Evolutionary conservation across 2,329 filamentous ascomycete species (phyloP).

Genomic region (Penicillium sp.): DNA sequence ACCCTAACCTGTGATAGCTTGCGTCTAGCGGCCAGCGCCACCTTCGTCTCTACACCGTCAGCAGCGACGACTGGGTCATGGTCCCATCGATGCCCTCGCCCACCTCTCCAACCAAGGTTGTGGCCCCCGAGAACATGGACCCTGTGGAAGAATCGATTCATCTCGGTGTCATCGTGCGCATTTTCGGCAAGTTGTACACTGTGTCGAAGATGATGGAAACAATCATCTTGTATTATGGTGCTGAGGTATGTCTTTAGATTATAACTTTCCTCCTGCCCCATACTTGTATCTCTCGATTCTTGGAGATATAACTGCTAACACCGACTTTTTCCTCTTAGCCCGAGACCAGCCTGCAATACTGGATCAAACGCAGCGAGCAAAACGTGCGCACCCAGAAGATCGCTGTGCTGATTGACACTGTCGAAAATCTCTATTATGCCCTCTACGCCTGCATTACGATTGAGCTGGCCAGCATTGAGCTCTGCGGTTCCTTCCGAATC

Average conservation of each 20-base stretch:
- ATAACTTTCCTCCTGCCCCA: background rate
- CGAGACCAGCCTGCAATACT: conserved; percentile 30
- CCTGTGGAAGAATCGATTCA: conserved; percentile 25
- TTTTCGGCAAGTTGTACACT: conserved; percentile 37
- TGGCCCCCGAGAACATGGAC: conserved; percentile 20
- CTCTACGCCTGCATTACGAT: conserved; percentile 39
- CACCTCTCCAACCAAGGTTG: conserved; percentile 7
- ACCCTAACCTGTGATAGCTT: conserved; percentile 1
- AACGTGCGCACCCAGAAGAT: conserved; percentile 30
- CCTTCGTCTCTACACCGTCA: conserved; percentile 33
- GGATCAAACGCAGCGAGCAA: conserved; percentile 34
- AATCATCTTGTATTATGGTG: conserved; percentile 34
- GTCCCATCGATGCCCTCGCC: conserved; percentile 12
- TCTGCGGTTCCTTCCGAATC: conserved; percentile 34
- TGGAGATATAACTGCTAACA: background rate
- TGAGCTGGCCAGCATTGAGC: conserved; percentile 39
- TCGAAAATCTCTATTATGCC: conserved; percentile 40
- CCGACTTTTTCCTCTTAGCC: conserved; percentile 20
- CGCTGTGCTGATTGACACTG: conserved; percentile 32
- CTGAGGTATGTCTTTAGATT: conserved; percentile 30
- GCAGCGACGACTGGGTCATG: conserved; percentile 33
- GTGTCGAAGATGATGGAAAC: conserved; percentile 38
- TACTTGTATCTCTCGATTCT: background rate
- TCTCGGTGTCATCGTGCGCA: conserved; percentile 29
- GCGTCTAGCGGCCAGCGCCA: background rate